Evolutionary conservation across 2,329 filamentous ascomycete species (phyloP).

Genomic region (Blastomyces silverae): DNA sequence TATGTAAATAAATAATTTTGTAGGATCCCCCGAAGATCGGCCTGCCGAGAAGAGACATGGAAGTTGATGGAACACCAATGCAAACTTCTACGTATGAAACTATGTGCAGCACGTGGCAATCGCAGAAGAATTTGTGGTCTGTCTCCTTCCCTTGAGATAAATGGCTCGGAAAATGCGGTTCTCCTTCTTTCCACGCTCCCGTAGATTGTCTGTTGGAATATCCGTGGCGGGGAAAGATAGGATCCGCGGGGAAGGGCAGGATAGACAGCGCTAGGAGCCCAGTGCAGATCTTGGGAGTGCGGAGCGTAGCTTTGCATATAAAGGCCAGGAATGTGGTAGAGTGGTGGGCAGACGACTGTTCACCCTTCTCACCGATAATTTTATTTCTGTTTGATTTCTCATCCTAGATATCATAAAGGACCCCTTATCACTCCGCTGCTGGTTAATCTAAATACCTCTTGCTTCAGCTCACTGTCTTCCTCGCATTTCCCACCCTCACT

Average conservation of each 20-base stretch:
- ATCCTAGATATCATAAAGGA: background rate
- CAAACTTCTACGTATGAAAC: background rate
- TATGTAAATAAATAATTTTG: too few relatives aligned
- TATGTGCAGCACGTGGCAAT: background rate
- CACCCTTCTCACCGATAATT: background rate
- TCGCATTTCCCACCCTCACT: too few relatives aligned
- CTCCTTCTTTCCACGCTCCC: background rate
- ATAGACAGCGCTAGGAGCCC: too few relatives aligned
- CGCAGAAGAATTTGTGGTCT: background rate
- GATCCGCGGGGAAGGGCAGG: background rate
- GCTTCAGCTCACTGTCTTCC: too few relatives aligned
- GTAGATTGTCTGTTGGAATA: background rate
- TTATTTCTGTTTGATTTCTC: background rate
- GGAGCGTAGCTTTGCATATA: too few relatives aligned
- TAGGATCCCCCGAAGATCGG: background rate
- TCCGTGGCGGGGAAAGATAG: background rate
- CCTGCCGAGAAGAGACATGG: background rate
- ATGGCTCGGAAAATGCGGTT: background rate
- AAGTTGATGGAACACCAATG: background rate
- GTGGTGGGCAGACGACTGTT: background rate
- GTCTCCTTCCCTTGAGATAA: background rate
- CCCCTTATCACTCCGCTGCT: background rate
- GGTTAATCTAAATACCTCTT: background rate
- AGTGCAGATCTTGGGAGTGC: background rate
- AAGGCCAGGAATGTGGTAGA: background rate